These are phyloP conservation scores for Neospermospora avenae DNA, from an alignment of 2,329 filamentous ascomycete species.

Conservation along the genomic window DNA sequence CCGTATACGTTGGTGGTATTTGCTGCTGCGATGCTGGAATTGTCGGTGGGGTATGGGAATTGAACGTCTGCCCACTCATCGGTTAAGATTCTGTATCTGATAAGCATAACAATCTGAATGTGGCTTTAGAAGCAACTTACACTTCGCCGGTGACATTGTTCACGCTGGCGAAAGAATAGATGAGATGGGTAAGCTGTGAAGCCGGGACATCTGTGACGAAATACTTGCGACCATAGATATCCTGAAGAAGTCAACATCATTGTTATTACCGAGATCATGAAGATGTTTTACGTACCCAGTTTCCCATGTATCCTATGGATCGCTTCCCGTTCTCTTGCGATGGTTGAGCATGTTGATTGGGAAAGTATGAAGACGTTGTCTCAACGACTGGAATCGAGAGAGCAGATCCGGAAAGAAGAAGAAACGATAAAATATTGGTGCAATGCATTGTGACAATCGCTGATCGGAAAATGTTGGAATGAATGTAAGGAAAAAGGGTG, in stretches of 20 bases:
- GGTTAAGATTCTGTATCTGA: background rate
- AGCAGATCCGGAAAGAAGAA: background rate
- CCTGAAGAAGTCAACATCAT: constrained; percentile 3
- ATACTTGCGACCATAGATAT: constrained; percentile 40
- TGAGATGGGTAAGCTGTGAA: constrained; percentile 68
- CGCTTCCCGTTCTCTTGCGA: background rate
- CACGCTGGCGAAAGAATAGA: constrained; percentile 79
- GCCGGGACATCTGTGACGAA: constrained; percentile 66
- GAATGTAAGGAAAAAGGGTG: background rate
- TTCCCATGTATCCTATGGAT: constrained; percentile 15
- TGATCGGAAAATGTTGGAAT: background rate
- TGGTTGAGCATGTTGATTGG: too few relatives aligned
- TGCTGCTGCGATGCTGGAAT: constrained; percentile 54
- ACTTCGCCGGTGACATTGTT: constrained; percentile 53
- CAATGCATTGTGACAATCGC: constrained; percentile 21
- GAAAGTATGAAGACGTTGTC: background rate
- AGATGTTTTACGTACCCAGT: constrained; percentile 6
- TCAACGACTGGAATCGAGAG: background rate
- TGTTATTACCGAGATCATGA: background rate
- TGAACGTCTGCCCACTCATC: constrained; percentile 68
- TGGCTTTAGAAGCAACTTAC: background rate
- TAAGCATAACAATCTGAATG: background rate
- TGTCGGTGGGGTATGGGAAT: constrained; percentile 67
- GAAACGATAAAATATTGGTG: constrained; percentile 9
- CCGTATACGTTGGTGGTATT: constrained; percentile 71